A percentile compares a stretch with the other conserved stretches of the same genome.
Conservation (phyloP, 2,329 filamentous ascomycete genomes). For the Colletotrichum sojae region DNA sequence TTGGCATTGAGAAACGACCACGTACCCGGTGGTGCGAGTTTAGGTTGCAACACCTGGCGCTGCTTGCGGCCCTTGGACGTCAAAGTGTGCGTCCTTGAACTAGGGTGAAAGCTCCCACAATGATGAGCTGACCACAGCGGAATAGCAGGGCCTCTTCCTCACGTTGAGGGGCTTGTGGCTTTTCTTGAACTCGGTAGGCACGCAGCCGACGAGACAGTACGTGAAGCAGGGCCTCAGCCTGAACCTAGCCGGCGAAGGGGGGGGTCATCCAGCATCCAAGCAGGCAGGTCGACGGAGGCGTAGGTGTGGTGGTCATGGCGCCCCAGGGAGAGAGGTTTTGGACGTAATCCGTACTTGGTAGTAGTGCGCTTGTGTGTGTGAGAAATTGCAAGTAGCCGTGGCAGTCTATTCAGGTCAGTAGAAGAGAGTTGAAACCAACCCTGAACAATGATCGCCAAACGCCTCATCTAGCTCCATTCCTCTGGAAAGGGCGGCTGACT, state of each 20-base stretch:
- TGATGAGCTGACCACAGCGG: conserved; percentile 1
- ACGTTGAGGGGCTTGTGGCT: conserved; percentile 3
- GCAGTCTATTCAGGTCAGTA: neutral
- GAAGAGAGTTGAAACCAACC: conserved; percentile 16
- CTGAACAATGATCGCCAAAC: conserved; percentile 20
- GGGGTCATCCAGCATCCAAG: neutral
- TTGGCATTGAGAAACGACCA: conserved; percentile 7
- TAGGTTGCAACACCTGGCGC: conserved; percentile 12
- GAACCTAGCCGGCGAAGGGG: neutral
- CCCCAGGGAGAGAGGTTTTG: too few species aligned
- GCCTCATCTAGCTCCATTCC: conserved; percentile 23
- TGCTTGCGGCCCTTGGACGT: conserved; percentile 22
- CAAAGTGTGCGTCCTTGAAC: neutral
- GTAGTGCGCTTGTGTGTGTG: too few species aligned
- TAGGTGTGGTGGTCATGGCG: too few species aligned
- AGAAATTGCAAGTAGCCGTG: too few species aligned
- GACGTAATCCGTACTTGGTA: too few species aligned
- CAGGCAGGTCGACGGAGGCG: too few species aligned
- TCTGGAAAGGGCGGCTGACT: neutral
- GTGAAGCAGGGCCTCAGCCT: neutral
- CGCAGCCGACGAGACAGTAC: conserved; percentile 2
- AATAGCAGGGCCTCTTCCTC: neutral
- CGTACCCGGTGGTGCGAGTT: conserved; percentile 10
- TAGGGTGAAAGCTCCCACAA: conserved; percentile 11
- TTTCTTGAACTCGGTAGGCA: conserved; percentile 10